phyloP scores from a whole-genome alignment of 1,284 basidiomycete species.

The Paramarasmius palmivorus region DNA sequence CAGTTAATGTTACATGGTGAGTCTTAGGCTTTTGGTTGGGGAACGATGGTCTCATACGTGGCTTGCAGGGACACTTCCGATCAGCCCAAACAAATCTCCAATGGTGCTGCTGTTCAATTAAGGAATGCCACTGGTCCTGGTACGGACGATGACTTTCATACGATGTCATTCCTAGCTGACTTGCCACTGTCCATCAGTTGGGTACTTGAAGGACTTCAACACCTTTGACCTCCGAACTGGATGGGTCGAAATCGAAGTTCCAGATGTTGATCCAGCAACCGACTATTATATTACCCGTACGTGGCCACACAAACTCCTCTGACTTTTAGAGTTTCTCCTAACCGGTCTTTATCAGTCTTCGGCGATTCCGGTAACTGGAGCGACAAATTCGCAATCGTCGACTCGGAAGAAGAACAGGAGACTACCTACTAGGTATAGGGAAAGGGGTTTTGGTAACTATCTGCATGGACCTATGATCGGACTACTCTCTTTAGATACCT shows the following conservation, averaged over 20 bases:
- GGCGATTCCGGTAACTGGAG: conserved; percentile 29
- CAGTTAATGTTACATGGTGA: conserved; percentile 2
- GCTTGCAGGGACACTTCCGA: not conserved
- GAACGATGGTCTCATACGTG: not conserved
- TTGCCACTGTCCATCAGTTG: not conserved
- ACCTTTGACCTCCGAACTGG: conserved; percentile 9
- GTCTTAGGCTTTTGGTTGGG: not conserved
- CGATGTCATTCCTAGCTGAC: not conserved
- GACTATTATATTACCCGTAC: conserved; percentile 9
- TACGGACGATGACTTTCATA: not conserved
- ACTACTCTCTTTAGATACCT: no score
- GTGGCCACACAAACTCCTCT: not conserved
- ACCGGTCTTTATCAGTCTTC: conserved; percentile 5
- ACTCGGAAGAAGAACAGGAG: no score
- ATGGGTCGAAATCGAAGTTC: conserved; percentile 11
- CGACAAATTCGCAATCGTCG: conserved; percentile 17
- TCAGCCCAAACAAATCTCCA: not conserved
- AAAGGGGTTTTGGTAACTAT: no score
- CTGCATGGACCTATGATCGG: no score
- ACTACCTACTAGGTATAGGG: no score
- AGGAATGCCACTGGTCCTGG: not conserved
- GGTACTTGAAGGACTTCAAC: not conserved
- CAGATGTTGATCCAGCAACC: conserved; percentile 4
- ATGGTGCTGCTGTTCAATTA: not conserved
- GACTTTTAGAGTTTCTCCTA: not conserved